phyloP scores from a whole-genome alignment of 371 early-diverging fungal species.

The Mucor irregularis region DNA sequence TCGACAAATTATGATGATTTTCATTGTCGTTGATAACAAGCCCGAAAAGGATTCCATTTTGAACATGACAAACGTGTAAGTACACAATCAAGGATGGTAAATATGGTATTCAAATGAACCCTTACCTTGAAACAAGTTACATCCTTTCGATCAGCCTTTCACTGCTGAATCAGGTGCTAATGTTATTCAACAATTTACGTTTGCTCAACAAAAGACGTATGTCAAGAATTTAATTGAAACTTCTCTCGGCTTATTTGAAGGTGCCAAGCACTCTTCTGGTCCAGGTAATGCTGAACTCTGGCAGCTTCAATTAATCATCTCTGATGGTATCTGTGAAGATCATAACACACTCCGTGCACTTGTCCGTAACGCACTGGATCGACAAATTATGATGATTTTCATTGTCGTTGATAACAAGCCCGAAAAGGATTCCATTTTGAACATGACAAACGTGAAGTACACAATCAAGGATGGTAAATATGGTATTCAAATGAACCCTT shows the following conservation, averaged over 20 bases:
- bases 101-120: slow-evolving; percentile 71
- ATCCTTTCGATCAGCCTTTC: slow-evolving; percentile 91
- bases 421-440: slow-evolving; percentile 81
- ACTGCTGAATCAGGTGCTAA: slow-evolving; percentile 88
- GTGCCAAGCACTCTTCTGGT: slow-evolving; percentile 59
- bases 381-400: slow-evolving; percentile 93
- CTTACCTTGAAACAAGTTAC: slow-evolving; percentile 92
- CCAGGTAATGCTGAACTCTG: slow-evolving; percentile 74
- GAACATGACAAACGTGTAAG: slow-evolving; percentile 84
- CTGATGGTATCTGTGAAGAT: slow-evolving; percentile 97
- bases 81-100: slow-evolving; percentile 71
- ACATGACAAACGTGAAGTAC: slow-evolving; percentile 87
- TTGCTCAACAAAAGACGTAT: slow-evolving; percentile 88
- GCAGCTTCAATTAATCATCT: slow-evolving; percentile 95
- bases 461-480: slow-evolving; percentile 64
- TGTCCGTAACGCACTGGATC: slow-evolving; percentile 84
- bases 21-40: slow-evolving; percentile 92
- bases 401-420: slow-evolving; percentile 91
- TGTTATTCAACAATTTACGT: slow-evolving; percentile 86
- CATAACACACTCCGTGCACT: slow-evolving; percentile 78
- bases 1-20: slow-evolving; percentile 90
- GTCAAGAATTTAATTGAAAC: slow-evolving; percentile 82
- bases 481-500: slow-evolving; percentile 77
- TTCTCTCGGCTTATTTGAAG: slow-evolving; percentile 73
- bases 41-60: slow-evolving; percentile 83